These are phyloP conservation scores for Pterocarpus santalinus DNA, from an alignment of 306 rosid species.

Conservation along the genomic window DNA sequence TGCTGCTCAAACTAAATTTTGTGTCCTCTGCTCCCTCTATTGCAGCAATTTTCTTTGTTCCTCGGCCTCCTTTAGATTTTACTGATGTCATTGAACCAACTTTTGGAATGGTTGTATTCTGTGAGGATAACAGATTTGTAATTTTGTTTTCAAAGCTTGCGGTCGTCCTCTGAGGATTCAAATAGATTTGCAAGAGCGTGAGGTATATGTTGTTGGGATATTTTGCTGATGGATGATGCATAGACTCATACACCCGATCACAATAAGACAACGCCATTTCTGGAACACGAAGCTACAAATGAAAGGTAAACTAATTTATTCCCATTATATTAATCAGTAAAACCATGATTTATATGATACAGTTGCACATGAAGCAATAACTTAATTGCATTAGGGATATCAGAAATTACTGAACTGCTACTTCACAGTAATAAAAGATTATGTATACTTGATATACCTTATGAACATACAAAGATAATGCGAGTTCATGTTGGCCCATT, in stretches of 20 bases:
- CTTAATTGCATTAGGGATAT: constrained; percentile 32
- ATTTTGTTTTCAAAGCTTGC: constrained; percentile 83
- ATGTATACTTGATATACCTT: constrained; percentile 65
- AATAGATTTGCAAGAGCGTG: constrained; percentile 87
- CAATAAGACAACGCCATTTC: constrained; percentile 92
- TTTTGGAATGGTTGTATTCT: constrained; percentile 61
- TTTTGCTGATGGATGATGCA: constrained; percentile 71
- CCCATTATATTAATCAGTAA: constrained; percentile 36
- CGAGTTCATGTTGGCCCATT: constrained; percentile 97
- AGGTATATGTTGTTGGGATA: constrained; percentile 83
- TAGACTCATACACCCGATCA: constrained; percentile 84
- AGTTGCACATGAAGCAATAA: constrained; percentile 36
- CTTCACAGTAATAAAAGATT: constrained; percentile 3
- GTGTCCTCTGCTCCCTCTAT: constrained; percentile 95
- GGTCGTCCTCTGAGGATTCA: constrained; percentile 86
- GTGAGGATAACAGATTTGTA: constrained; percentile 69
- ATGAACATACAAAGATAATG: constrained; percentile 88
- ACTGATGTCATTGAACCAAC: constrained; percentile 60
- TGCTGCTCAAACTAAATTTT: constrained; percentile 71
- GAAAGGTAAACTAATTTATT: constrained; percentile 41
- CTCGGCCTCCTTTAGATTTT: constrained; percentile 74
- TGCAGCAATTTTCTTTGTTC: constrained; percentile 80
- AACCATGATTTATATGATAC: constrained; percentile 25
- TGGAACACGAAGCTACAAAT: constrained; percentile 83
- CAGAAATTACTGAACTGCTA: constrained; percentile 11